phyloP scores from a whole-genome alignment of 352 stramenopile genomes.

The Pythium guiyangense region DNA sequence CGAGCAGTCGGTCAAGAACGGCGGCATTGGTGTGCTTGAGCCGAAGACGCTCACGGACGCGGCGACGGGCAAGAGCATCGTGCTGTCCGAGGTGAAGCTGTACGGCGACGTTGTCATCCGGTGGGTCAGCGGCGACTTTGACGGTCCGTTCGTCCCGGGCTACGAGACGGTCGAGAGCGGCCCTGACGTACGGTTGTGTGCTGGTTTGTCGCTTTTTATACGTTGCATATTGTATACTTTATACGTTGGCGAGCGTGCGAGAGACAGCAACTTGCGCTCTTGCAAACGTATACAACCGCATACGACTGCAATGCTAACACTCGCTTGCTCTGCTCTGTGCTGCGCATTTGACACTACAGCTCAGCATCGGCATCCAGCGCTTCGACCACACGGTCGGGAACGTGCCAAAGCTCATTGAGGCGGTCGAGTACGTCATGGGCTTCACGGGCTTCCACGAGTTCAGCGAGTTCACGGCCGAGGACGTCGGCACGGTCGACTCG shows the following conservation, averaged over 20 bases:
- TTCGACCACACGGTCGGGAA: slow-evolving; percentile 90
- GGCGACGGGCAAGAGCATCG: slow-evolving; percentile 41
- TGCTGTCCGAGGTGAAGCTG: slow-evolving; percentile 79
- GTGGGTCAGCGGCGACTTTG: slow-evolving; percentile 75
- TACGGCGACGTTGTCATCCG: slow-evolving; percentile 90
- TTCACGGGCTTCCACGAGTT: slow-evolving; percentile 92
- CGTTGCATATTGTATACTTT: background rate
- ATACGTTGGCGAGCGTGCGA: background rate
- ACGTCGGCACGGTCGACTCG: slow-evolving; percentile 93
- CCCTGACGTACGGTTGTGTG: slow-evolving; percentile 15
- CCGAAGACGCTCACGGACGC: slow-evolving; percentile 60
- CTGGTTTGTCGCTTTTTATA: background rate
- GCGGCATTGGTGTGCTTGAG: slow-evolving; percentile 44
- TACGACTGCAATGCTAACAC: background rate
- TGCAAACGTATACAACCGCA: too few relatives aligned
- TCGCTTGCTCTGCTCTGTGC: background rate
- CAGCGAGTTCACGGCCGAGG: slow-evolving; percentile 92
- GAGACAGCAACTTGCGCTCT: too few relatives aligned
- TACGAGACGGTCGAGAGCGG: slow-evolving; percentile 50
- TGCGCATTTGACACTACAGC: slow-evolving; percentile 27
- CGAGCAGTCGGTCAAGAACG: slow-evolving; percentile 72
- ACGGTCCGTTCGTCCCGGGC: slow-evolving; percentile 71
- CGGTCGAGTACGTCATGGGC: slow-evolving; percentile 74
- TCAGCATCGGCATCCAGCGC: slow-evolving; percentile 77
- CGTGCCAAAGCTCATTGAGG: slow-evolving; percentile 86